Percentiles rank a stretch among this genome's conserved stretches.
These are phyloP conservation scores for Zangia roseola DNA, from an alignment of 768 basidiomycete genomes.

Conservation along the genomic window DNA sequence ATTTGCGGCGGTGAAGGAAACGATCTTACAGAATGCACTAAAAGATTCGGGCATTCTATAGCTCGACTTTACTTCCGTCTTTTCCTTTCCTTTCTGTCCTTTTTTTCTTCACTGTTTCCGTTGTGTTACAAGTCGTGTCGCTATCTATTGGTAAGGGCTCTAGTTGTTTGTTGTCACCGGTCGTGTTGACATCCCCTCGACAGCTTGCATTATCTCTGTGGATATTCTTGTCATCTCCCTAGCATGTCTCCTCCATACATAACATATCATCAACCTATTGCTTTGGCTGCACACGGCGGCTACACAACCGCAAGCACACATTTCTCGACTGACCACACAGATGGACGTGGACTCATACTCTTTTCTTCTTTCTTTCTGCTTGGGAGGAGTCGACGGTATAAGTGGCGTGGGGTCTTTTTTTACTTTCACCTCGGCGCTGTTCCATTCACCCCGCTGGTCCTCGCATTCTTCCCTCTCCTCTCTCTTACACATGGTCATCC, in stretches of 20 bases:
- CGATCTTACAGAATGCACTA: slow-evolving; percentile 86
- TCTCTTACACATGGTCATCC: too few relatives aligned
- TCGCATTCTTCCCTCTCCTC: background rate
- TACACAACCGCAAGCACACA: background rate
- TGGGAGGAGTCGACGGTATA: background rate
- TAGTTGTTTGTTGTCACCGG: background rate
- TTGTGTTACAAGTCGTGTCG: slow-evolving; percentile 13
- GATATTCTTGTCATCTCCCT: slow-evolving; percentile 23
- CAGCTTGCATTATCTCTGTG: slow-evolving; percentile 33
- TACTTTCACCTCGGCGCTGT: background rate
- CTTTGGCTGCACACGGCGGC: background rate
- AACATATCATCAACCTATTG: slow-evolving; percentile 31
- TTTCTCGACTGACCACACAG: background rate
- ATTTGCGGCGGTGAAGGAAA: slow-evolving; percentile 89
- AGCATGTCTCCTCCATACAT: slow-evolving; percentile 24
- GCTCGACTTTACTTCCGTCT: background rate
- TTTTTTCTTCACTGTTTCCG: background rate
- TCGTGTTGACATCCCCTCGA: background rate
- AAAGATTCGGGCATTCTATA: slow-evolving; percentile 83
- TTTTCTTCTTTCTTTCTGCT: background rate
- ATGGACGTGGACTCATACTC: background rate
- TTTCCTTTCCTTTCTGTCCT: background rate
- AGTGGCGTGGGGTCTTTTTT: background rate
- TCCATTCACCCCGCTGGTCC: background rate
- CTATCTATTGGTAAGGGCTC: slow-evolving; percentile 28